Evolutionary conservation across 768 basidiomycete species (phyloP), one percentile per base, ranked within the genome.

Genomic region (Boletus subparvulus): DNA sequence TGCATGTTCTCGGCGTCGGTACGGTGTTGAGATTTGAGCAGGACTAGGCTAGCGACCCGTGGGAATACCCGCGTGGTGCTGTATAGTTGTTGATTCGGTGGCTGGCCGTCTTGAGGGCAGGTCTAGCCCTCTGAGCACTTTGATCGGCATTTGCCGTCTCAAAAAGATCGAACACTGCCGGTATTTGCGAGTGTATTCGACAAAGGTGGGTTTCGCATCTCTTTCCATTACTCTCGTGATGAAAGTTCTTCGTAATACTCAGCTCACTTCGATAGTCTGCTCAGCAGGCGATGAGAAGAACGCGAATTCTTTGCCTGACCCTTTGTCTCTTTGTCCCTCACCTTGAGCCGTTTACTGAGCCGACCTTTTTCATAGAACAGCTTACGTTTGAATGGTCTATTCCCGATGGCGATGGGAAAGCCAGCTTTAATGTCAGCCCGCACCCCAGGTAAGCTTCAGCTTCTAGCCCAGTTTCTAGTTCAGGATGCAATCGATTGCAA

Each of bases 231-330:
- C 14, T 54, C 60, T 41, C 36, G 52, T 21, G 73, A 75, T 58
- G 75, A 79, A 46, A 69, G 24, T 47, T 52, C 39, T 64, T 72
- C 69, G 70, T 69, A 47, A 61, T 78, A 82, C 83, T 83, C 83
- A 84, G 83, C 83, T 84, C 83, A 84, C 83, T 83, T 83, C 82
- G 83, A 83, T 50, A n/a, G 76, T 57, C 70, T 73, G 71, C 78
- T 69, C 55, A 51, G 63, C 61, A 62, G 79, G 74, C 72, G 59
- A 78, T 79, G 83, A 83, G 83, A 84, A 79, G 73, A 81, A 79
- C 52, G 62, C 77, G 76, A 71, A 72, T 69, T 57, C 55, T 57
- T 69, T 61, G 1, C 61, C 72, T 83, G 80, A 82, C 51, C 54
- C 40, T 48, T 49, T 54, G 28, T 59, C 51, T 37, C 58, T 35